These are phyloP conservation scores for Diutina pseudorugosa DNA, from an alignment of 1,139 yeast species.

Conservation along the genomic window DNA sequence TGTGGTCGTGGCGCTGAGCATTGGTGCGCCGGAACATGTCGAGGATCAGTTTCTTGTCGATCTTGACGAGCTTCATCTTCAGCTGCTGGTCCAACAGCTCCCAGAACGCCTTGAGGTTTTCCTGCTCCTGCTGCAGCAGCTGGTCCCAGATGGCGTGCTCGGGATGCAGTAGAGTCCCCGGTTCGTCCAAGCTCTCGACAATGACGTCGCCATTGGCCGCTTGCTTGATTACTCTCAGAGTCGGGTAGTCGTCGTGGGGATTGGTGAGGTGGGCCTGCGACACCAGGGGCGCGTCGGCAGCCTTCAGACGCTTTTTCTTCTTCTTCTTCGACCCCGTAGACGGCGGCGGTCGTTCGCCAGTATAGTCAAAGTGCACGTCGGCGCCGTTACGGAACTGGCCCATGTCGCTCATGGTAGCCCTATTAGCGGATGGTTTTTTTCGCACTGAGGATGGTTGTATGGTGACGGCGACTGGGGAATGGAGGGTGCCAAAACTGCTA, in stretches of 20 bases:
- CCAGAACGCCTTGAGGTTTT: background rate
- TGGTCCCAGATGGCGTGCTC: background rate
- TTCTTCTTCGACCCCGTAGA: conserved; percentile 16
- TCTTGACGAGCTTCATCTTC: conserved; percentile 2
- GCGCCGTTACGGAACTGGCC: conserved; percentile 31
- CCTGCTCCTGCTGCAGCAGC: background rate
- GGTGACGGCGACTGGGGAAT: background rate
- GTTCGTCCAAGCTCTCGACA: conserved; percentile 38
- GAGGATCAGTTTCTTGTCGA: background rate
- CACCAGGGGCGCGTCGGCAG: conserved; percentile 2
- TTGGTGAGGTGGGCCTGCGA: conserved; percentile 22
- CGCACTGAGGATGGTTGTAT: background rate
- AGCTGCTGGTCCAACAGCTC: conserved; percentile 6
- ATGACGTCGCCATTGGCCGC: conserved; percentile 66
- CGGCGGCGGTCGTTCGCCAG: conserved; percentile 5
- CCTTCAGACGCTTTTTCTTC: conserved; percentile 13
- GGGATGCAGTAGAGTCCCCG: background rate
- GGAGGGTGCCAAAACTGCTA: no score
- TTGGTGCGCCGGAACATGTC: background rate
- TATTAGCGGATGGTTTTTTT: background rate
- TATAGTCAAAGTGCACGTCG: conserved; percentile 48
- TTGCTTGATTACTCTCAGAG: conserved; percentile 59
- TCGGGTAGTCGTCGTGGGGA: conserved; percentile 56
- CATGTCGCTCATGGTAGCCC: background rate
- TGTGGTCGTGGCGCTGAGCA: background rate